Evolutionary conservation across 2,329 filamentous ascomycete species (phyloP), one percentile per base, ranked within the genome.

Genomic region (Xylariaceae sp.): DNA sequence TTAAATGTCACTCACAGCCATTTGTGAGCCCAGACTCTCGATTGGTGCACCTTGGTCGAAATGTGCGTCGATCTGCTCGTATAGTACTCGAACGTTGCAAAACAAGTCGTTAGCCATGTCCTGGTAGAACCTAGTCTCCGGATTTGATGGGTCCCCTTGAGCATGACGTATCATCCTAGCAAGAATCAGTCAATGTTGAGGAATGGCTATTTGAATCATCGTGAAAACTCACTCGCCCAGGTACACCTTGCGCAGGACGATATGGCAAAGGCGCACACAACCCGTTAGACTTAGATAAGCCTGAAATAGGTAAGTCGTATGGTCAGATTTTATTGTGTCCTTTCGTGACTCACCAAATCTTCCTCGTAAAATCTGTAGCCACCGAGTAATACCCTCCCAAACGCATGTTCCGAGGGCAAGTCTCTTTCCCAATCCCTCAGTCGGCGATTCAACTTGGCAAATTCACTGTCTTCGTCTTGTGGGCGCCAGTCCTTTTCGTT

Each of bases 231-330:
- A 80, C 78, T 80, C 74, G 44, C 72, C 68, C 41, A 81, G 62
- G 60, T 81, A 81, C n/a, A 77, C 74, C 50, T 78, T 77, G 16
- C 80, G 74, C 19, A 81, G 67, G 13, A 83, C 74, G 50, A 83
- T 81, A 53, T 82, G 80, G 63, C 79, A 81, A 5, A 83, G 72
- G 2, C 79, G 74, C 1, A 77, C 74, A 50, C 79, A 75, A 70
- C 80, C 80, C 3, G 79, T 80, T 5, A 81, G 74, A 40, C 76
- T 76, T 10, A 81, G 70, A 62, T 82, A 83, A 0, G 76, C 77
- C 78, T 80, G 26, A 18, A 13, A n/a, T n/a, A 13, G 36, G 45
- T 65, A 43, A 64, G 46, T 36, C 9, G 44, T n/a, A 40, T 13
- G 19, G 13, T 45, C n/a, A 13, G 16, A 21, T n/a, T 19, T 19